Evolutionary conservation across 306 rosid species (phyloP), one percentile per base, ranked within the genome.

Genomic region (Cucurbita moschata): DNA sequence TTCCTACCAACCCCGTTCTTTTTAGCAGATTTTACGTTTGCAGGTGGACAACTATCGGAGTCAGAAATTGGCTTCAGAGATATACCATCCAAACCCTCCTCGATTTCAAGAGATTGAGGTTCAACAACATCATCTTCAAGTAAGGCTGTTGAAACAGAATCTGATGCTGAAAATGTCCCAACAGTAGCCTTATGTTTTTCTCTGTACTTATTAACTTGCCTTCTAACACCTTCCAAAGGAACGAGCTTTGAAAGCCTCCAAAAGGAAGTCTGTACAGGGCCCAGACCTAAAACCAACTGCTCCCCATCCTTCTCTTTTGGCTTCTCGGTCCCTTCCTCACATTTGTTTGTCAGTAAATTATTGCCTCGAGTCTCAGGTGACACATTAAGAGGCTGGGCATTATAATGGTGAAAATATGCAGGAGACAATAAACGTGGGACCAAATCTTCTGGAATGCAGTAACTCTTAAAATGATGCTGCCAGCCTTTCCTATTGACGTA

Each of bases 211-310:
- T 79, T 87, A 50, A 90, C 76, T 60, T 90, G 88, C 70, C 89
- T 85, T 79, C 81, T 86, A 58, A 94, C 81, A 66, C 92, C 83
- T 75, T 87, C 96, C 79, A 94, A 83, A 55, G 98, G 98, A 77
- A 94, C 98, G 67, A 94, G 90, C 86, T 80, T 89, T 23, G 96
- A 89, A 49, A 94, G 95, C 80, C 97, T 89, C 98, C 98, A 90
- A 73, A 94, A 84, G 69, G 96, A 94, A 78, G 79, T 84, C 77
- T 87, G 97, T 75, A 94, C 89, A 60, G 98, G 98, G 77, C 98
- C 98, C 80, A 94, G 75, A 71, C 98, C 98, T 77, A 94, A 83
- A 84, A 94, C 98, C 86, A 94, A 85, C 81, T 56, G 90, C 74
- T 90, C 95, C 68, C 85, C 88, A 7, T 79, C 87, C 68, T 85